Base-by-base conservation (phyloP, 2,329 filamentous ascomycete species). In the Xenosphaeropsis pyriputrescens region DNA sequence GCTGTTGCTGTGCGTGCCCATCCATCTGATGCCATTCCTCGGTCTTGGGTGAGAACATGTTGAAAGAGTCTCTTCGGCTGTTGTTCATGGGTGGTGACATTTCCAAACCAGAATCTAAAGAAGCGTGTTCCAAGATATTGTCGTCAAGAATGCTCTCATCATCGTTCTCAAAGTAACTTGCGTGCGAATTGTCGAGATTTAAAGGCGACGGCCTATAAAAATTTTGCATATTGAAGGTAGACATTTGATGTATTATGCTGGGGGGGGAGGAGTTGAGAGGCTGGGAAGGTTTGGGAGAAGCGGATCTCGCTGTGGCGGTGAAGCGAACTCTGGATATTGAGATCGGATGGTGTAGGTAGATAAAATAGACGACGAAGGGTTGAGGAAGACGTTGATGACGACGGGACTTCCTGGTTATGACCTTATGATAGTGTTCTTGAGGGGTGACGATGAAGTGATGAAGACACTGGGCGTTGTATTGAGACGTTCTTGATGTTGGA, bases 21-120 rank as follows among this genome's bases (percentile, higher is more conserved):
- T 78, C 73, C 41, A 75, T 67, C 13, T 71, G 67, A 43, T 72
- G 68, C 74, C 73, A 79, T 47, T 75, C 63, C 49, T 79, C 73
- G 8, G 67, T 65, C 59, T 79, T 79, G 46, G 73, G 73, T 15
- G 74, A 79, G 62, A 79, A 77, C 46, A 79, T 61, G 41, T 70
- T 59, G 52, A 78, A 77, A 1, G 75, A 79, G 43, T 78, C 73
- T 56, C 73, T 64, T 49, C 74, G 65, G 63, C 72, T 76, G 51
- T 67, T 68, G 46, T 63, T 63, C 68, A 78, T 74, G 47, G 66
- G 66, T 30, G 74, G 73, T 37, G 74, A 78, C 60, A 78, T 68
- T 47, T 77, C 73, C 39, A 78, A 57, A 37, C 67, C 70, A 6
- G 72, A 76, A 57, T 78, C 73, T 47, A 77, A 55, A 36, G 62